phyloP scores from a whole-genome alignment of 345 rosid genomes.

The Balakata baccata region DNA sequence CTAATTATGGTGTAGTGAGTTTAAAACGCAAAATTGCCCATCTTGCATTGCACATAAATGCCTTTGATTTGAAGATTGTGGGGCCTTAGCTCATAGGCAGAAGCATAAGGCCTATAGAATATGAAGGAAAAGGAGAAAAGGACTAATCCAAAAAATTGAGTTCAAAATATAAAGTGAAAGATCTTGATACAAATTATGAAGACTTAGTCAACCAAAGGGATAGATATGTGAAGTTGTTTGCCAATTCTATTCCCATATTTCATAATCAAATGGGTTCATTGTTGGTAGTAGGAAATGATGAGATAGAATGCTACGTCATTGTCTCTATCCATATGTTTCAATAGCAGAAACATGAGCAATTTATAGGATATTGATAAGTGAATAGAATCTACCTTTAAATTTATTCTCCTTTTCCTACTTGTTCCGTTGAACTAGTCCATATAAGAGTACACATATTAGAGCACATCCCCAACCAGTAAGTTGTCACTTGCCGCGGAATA shows the following conservation, averaged over 20 bases:
- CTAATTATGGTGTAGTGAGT: too few relatives aligned
- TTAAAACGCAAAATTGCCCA: too few relatives aligned
- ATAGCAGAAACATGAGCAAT: not conserved
- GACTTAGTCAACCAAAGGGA: slow-evolving; percentile 26
- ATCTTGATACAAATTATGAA: not conserved
- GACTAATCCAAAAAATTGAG: not conserved
- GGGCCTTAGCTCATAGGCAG: not conserved
- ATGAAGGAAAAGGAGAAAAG: not conserved
- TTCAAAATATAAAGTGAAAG: slow-evolving; percentile 8
- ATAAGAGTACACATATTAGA: too few relatives aligned
- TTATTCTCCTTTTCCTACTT: too few relatives aligned
- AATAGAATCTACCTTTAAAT: not conserved
- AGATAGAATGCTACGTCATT: slow-evolving; percentile 14
- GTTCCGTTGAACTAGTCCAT: too few relatives aligned
- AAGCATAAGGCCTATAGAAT: not conserved
- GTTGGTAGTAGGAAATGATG: slow-evolving; percentile 13
- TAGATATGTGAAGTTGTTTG: not conserved
- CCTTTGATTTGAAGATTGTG: slow-evolving; percentile 8
- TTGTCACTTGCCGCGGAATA: too few relatives aligned
- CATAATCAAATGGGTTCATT: slow-evolving; percentile 13
- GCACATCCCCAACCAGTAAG: too few relatives aligned
- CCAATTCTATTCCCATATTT: slow-evolving; percentile 10
- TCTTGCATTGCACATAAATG: too few relatives aligned
- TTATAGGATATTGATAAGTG: not conserved
- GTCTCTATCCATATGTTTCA: slow-evolving; percentile 21